These are phyloP conservation scores for Cardamine chenopodiifolia DNA, from an alignment of 345 rosid genomes.

Conservation along the genomic window DNA sequence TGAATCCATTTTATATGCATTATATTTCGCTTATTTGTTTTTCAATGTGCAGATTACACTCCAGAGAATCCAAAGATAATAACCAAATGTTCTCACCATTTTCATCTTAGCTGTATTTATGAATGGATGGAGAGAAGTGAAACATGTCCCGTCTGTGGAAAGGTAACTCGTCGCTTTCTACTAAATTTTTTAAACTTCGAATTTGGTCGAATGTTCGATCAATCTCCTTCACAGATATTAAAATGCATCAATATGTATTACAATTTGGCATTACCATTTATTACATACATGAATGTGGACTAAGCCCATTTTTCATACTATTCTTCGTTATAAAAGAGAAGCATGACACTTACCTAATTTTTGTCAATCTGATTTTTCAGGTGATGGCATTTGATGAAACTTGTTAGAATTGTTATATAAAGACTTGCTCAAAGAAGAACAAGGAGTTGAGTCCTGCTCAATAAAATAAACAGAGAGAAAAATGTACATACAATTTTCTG, in stretches of 20 bases:
- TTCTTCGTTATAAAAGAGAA: background rate
- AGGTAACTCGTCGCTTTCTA: slow-evolving; percentile 55
- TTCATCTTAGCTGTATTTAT: slow-evolving; percentile 97
- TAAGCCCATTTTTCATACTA: no score
- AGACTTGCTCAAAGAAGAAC: slow-evolving; percentile 7
- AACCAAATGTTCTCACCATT: slow-evolving; percentile 93
- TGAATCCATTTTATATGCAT: background rate
- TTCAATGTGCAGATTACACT: slow-evolving; percentile 74
- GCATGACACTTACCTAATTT: background rate
- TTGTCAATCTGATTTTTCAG: slow-evolving; percentile 15
- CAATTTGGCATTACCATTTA: background rate
- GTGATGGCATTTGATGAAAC: slow-evolving; percentile 43
- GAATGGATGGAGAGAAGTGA: slow-evolving; percentile 99
- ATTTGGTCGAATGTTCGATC: slow-evolving; percentile 24
- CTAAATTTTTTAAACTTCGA: background rate
- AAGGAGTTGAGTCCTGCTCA: slow-evolving; percentile 6
- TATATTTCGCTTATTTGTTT: background rate
- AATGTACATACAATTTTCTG: slow-evolving; percentile 24
- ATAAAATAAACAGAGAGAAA: slow-evolving; percentile 33
- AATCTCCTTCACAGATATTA: slow-evolving; percentile 16
- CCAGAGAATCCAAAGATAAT: slow-evolving; percentile 90
- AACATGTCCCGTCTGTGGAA: slow-evolving; percentile 94
- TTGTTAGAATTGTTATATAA: slow-evolving; percentile 26
- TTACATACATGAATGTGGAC: background rate
- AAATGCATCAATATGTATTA: background rate